These are phyloP conservation scores for Groenewaldozyma salmanticensis DNA, from an alignment of 805 yeast species.

Conservation along the genomic window DNA sequence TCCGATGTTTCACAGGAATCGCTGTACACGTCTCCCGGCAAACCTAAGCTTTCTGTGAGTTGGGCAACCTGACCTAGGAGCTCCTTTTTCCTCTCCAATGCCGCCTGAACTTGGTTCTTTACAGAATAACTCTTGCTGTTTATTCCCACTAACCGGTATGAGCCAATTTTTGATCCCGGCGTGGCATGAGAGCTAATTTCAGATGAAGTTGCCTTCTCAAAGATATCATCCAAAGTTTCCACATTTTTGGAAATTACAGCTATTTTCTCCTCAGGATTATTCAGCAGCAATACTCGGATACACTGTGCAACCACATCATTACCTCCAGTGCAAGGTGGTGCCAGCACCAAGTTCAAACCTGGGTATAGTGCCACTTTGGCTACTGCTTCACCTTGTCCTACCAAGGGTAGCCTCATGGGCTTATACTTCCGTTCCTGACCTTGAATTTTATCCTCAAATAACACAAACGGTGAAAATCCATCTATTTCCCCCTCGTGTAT, in stretches of 20 bases:
- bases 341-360: too few relatives aligned
- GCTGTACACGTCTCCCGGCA: slow-evolving; percentile 32
- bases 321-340: too few relatives aligned
- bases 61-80: slow-evolving; percentile 23
- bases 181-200: too few relatives aligned
- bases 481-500: too few relatives aligned
- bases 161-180: too few relatives aligned
- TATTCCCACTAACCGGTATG: too few relatives aligned
- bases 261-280: slow-evolving; percentile 21
- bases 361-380: too few relatives aligned
- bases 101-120: slow-evolving; percentile 1
- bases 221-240: slow-evolving; percentile 19
- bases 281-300: slow-evolving; percentile 17
- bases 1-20: slow-evolving; percentile 31
- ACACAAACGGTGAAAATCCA: too few relatives aligned
- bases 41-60: slow-evolving; percentile 24
- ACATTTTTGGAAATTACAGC: slow-evolving; percentile 25
- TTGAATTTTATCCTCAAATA: too few relatives aligned
- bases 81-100: slow-evolving; percentile 12
- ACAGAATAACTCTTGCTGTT: not conserved
- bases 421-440: too few relatives aligned
- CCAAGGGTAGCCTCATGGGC: too few relatives aligned
- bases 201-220: slow-evolving; percentile 20
- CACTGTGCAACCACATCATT: slow-evolving; percentile 24
- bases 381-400: too few relatives aligned